These are phyloP conservation scores for Penicillium roqueforti DNA, from an alignment of 495 filamentous ascomycete species.

Conservation along the genomic window DNA sequence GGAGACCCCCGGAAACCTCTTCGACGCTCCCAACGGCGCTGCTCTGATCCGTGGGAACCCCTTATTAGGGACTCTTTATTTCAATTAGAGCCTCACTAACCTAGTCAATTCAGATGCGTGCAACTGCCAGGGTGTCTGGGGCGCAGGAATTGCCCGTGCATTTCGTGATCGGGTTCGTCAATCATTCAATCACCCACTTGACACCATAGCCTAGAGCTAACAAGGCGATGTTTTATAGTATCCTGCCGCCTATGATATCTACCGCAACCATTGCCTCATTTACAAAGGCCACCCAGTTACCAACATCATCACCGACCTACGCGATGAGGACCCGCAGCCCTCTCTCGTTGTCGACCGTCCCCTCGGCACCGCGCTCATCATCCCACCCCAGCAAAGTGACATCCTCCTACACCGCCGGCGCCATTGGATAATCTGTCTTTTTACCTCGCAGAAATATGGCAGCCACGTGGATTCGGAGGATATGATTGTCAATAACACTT, in stretches of 20 bases:
- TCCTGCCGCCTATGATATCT: conserved; percentile 35
- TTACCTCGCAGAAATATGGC: conserved; percentile 39
- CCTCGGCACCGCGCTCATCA: conserved; percentile 42
- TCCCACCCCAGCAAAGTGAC: conserved; percentile 35
- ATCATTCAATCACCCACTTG: not conserved
- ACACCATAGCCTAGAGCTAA: not conserved
- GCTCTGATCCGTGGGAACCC: conserved; percentile 40
- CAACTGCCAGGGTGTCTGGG: conserved; percentile 44
- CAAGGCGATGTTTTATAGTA: conserved; percentile 29
- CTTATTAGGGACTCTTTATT: not conserved
- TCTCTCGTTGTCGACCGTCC: conserved; percentile 8
- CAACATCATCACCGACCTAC: conserved; percentile 11
- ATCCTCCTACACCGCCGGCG: conserved; percentile 13
- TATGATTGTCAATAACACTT: conserved; percentile 36
- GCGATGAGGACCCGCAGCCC: not conserved
- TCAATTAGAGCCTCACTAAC: conserved; percentile 1
- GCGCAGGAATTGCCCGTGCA: conserved; percentile 35
- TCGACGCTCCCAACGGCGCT: conserved; percentile 40
- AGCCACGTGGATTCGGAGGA: conserved; percentile 20
- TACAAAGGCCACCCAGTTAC: not conserved
- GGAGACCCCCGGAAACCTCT: conserved; percentile 40
- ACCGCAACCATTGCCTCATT: conserved; percentile 32
- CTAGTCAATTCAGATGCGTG: conserved; percentile 37
- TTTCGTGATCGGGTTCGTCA: conserved; percentile 34
- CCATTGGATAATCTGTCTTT: conserved; percentile 50